Evolutionary conservation across 2,329 filamentous ascomycete species (phyloP), one percentile per base, ranked within the genome.

Genomic region (Cercospora nicotianae): DNA sequence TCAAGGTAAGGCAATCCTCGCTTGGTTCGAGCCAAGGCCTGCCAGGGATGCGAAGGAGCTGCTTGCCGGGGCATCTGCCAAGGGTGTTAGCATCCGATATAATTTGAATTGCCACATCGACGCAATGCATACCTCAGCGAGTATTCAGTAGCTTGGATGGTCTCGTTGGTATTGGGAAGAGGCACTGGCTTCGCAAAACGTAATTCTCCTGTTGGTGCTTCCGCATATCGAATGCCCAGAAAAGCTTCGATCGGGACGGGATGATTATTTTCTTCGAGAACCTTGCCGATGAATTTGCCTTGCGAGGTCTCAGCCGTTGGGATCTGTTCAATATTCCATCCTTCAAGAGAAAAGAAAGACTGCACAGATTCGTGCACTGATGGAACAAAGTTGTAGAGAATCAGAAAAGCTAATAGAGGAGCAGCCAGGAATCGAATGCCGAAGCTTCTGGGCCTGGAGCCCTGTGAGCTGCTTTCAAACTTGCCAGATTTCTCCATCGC

Each of bases 1-100:
- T 89, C 66, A 89, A 77, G 28, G 85, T 87, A 5, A 89, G 79
- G 67, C 87, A 89, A 69, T 88, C 84, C 73, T 89, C 87, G 42
- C 66, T 67, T 33, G 71, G 51, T 26, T 73, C 69, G 48, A 73
- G 66, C 72, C 68, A 70, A 36, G 72, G 70, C 28, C 67, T 70
- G 61, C 69, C 71, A 36, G 72, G 68, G 18, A 72, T 68, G 5
- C 67, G 61, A 18, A 75, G 67, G 5, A 73, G 69, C 60, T 73
- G 74, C 64, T 75, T 76, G 20, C 72, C 74, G 33, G 74, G 74
- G 63, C 72, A 74, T 67, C 73, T 70, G 36, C n/a, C 16, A n/a
- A 18, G 5, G n/a, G 23, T 36, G 60, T 67, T 30, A 71, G 55
- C 53, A 18, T 39, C 18, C 30, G 9, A 10, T 62, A 81, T 82